phyloP scores from a whole-genome alignment of 2,329 filamentous ascomycete species.

The Cylindrodendrum hubeiense region DNA sequence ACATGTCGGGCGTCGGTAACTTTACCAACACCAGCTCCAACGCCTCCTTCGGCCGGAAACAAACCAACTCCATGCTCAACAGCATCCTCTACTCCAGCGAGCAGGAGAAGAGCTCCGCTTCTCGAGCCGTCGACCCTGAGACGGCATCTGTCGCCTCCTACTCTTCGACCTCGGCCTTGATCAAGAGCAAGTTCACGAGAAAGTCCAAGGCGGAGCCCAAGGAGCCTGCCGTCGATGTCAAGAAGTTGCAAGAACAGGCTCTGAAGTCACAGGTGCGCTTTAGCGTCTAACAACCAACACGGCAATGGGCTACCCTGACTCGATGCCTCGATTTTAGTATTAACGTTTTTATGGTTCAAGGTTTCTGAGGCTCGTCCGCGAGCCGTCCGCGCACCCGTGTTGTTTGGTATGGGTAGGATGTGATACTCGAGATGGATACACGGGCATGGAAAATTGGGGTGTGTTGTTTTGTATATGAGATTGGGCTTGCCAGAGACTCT shows the following conservation, averaged over 20 bases:
- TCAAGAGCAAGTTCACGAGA: conserved; percentile 39
- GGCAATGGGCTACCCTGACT: background rate
- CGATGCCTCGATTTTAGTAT: background rate
- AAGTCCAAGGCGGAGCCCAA: conserved; percentile 26
- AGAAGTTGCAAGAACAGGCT: conserved; percentile 46
- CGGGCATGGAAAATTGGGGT: background rate
- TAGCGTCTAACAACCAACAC: conserved; percentile 34
- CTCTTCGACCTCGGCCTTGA: conserved; percentile 40
- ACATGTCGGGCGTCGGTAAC: conserved; percentile 26
- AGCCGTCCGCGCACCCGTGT: background rate
- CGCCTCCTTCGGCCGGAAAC: conserved; percentile 27
- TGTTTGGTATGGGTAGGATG: background rate
- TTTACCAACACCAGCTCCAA: conserved; percentile 22
- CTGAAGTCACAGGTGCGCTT: conserved; percentile 45
- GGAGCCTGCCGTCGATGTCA: conserved; percentile 31
- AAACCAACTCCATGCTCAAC: conserved; percentile 11
- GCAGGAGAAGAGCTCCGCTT: background rate
- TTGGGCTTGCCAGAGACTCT: background rate
- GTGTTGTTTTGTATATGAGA: background rate
- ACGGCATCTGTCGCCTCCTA: conserved; percentile 43
- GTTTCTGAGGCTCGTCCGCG: background rate
- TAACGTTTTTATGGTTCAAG: background rate
- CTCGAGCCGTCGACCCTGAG: conserved; percentile 36
- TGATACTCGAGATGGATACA: background rate
- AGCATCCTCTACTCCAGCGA: conserved; percentile 5